Percentiles rank a stretch among this genome's conserved stretches.
These are phyloP conservation scores for Pythium phragmiticola DNA, from an alignment of 352 stramenopile genomes.

Conservation along the genomic window DNA sequence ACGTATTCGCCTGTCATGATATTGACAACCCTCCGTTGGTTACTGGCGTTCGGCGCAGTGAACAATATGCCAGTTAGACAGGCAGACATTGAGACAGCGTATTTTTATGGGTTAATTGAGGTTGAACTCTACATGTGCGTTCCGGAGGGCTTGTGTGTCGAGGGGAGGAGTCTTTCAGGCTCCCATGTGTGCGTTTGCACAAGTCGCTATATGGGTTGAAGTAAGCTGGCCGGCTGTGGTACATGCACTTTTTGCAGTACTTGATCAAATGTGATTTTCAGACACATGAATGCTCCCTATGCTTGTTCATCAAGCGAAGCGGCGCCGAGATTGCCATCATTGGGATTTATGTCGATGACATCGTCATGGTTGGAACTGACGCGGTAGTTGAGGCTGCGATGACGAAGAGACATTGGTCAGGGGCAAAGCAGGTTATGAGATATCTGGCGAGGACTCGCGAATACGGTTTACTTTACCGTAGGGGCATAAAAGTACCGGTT, in stretches of 20 bases:
- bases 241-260: constrained; percentile 24
- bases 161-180: constrained; percentile 17
- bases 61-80: constrained; percentile 19
- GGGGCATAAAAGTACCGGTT: background rate
- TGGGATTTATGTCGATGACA: constrained; percentile 26
- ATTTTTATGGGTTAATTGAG: constrained; percentile 23
- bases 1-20: constrained; percentile 28
- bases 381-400: constrained; percentile 19
- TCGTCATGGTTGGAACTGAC: constrained; percentile 26
- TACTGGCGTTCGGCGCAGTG: constrained; percentile 23
- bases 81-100: constrained; percentile 26
- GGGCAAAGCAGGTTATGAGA: constrained; percentile 18
- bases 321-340: constrained; percentile 25
- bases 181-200: constrained; percentile 17
- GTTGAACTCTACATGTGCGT: constrained; percentile 9
- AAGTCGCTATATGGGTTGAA: constrained; percentile 24
- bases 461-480: constrained; percentile 18
- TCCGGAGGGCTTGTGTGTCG: constrained; percentile 21
- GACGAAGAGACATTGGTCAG: constrained; percentile 21
- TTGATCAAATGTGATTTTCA: constrained; percentile 22
- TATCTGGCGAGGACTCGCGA: constrained; percentile 18
- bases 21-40: constrained; percentile 25
- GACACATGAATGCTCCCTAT: constrained; percentile 19
- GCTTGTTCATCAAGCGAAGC: constrained; percentile 23
- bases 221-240: constrained; percentile 26